phyloP scores from a whole-genome alignment of 169 alveolate genomes.

The Plasmodium fragile region DNA sequence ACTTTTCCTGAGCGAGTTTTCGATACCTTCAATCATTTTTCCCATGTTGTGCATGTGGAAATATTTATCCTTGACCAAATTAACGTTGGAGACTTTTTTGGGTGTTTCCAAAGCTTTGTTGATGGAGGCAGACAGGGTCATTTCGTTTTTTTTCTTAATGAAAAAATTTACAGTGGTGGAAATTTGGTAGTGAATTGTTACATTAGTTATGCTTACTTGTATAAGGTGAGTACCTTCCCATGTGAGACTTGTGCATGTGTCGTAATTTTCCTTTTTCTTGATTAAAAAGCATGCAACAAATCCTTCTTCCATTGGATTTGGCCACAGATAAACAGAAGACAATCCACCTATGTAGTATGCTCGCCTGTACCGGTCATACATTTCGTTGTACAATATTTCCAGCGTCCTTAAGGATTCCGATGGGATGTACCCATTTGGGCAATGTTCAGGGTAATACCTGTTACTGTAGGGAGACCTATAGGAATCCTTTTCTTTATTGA shows the following conservation, averaged over 20 bases:
- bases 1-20: conserved; percentile 54
- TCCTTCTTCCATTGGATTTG: conserved; percentile 69
- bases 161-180: conserved; percentile 45
- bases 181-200: conserved; percentile 34
- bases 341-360: conserved; percentile 59
- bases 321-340: conserved; percentile 66
- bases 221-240: conserved; percentile 73
- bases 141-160: conserved; percentile 22
- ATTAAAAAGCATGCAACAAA: conserved; percentile 65
- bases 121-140: conserved; percentile 46
- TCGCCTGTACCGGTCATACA: conserved; percentile 47
- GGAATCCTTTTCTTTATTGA: conserved; percentile 64
- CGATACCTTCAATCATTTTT: conserved; percentile 55
- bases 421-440: conserved; percentile 41
- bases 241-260: neutral
- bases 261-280: conserved; percentile 41
- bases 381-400: conserved; percentile 49
- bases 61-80: conserved; percentile 52
- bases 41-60: conserved; percentile 70
- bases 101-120: conserved; percentile 70
- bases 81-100: conserved; percentile 26
- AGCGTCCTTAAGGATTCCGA: conserved; percentile 47
- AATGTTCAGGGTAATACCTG: conserved; percentile 39
- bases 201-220: conserved; percentile 55
- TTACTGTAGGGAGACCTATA: conserved; percentile 68